Base-by-base conservation (phyloP, 176 grass and related monocot genomes). In the Eragrostis curvula region DNA sequence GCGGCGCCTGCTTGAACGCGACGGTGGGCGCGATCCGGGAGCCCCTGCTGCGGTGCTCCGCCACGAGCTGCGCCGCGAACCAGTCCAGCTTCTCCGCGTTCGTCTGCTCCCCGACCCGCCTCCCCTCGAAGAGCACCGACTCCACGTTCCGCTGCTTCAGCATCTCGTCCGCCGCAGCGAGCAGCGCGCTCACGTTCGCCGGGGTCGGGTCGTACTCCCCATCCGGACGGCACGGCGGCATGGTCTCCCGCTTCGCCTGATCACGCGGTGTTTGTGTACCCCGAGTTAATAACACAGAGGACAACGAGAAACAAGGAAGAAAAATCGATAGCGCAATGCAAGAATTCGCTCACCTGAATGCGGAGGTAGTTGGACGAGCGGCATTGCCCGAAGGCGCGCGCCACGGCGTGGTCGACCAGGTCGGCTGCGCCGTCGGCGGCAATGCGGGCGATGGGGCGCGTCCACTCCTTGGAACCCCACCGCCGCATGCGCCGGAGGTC, bases 351-450 rank as follows among this genome's bases (percentile, higher is more conserved):
- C 53, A 98, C 97, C 93, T 99, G 97, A 74, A 99, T 90, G 55
- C 97, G 91, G 50, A 99, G 79, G 79, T 99, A 99, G 62, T 96
- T 96, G 63, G 97, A 89, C 7, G 82, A 84, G 51, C 89, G 93
- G 85, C 91, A 88, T 80, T 99, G 89, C 3, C 91, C 97, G 72
- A 99, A 99, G 8, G 97, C 97, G 69, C 94, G 89, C 39, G 97
- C 97, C 36, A 99, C 93, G 52, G 97, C 97, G 86, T 99, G 97
- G 89, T 99, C 97, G 49, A 96, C 91, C 2, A 99, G 94, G 85
- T 96, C 97, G 25, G 97, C 93, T n/a, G 91, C 86, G 62, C 91
- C 91, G 18, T 99, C 93, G 46, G 93, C 88, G 12, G 97, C 97
- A 48, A 99, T 99, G 46, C 91, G 89, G 10, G 97, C 83, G 24